Evolutionary conservation across 169 alveolate species (phyloP).

Genomic region (Plasmodium vivax): DNA sequence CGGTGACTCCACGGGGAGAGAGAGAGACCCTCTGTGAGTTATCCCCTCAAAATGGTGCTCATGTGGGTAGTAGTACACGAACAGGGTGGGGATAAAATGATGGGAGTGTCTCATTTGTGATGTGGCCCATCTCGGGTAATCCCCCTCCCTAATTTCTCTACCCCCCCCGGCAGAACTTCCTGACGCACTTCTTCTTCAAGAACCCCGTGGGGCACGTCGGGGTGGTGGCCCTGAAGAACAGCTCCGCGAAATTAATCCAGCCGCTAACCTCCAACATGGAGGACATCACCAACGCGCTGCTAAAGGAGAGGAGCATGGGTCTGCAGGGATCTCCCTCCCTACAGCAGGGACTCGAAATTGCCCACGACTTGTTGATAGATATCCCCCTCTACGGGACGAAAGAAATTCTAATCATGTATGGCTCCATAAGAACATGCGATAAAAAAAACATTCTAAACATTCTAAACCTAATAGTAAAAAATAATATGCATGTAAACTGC

Average conservation of each 20-base stretch:
- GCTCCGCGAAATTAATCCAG: constrained; percentile 77
- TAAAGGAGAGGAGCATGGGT: constrained; percentile 75
- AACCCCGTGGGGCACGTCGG: constrained; percentile 85
- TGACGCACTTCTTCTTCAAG: constrained; percentile 78
- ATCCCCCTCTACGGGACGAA: constrained; percentile 84
- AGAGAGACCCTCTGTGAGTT: not conserved
- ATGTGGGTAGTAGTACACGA: not conserved
- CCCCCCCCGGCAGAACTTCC: constrained; percentile 59
- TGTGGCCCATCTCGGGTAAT: not conserved
- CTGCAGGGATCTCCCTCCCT: constrained; percentile 83
- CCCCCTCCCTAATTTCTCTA: not conserved
- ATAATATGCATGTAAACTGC: constrained; percentile 66
- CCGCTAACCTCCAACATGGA: constrained; percentile 81
- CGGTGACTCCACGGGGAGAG: not conserved
- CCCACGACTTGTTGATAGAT: constrained; percentile 75
- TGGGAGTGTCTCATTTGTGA: not conserved
- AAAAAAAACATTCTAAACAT: constrained; percentile 45
- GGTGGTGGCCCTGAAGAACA: constrained; percentile 81
- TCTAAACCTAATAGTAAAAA: constrained; percentile 40
- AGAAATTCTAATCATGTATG: constrained; percentile 81
- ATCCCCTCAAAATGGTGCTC: not conserved
- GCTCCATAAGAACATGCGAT: constrained; percentile 84
- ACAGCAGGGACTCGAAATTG: constrained; percentile 84
- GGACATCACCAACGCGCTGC: constrained; percentile 75
- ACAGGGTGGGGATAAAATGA: not conserved